Evolutionary conservation across 176 grass and related monocot genomes (phyloP).

Genomic region (Oryza coarctata): DNA sequence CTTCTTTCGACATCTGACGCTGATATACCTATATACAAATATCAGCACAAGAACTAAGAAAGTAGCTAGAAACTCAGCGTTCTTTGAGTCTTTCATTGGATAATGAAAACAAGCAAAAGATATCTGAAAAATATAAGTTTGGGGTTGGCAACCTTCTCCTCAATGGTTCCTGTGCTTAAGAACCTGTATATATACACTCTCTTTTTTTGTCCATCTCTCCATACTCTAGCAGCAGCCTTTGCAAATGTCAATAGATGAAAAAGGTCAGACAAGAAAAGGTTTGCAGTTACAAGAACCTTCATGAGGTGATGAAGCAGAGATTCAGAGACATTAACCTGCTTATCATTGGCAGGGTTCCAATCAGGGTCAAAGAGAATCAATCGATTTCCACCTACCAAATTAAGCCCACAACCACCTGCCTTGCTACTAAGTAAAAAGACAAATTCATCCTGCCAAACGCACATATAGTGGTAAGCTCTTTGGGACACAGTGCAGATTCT

Average conservation of each 20-base stretch:
- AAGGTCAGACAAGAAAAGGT: conserved; percentile 9
- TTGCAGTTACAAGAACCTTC: conserved; percentile 19
- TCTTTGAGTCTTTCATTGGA: not conserved
- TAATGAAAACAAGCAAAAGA: not conserved
- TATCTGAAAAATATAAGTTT: conserved; percentile 39
- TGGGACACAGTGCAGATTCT: not conserved
- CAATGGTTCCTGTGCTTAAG: conserved; percentile 97
- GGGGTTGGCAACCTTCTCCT: conserved; percentile 79
- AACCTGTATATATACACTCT: conserved; percentile 98
- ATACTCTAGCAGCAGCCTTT: conserved; percentile 99
- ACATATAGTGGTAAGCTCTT: conserved; percentile 33
- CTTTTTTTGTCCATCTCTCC: conserved; percentile 99
- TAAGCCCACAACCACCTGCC: conserved; percentile 98
- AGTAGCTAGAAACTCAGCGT: conserved; percentile 14
- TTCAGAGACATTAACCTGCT: conserved; percentile 66
- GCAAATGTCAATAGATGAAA: conserved; percentile 31
- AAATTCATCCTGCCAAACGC: conserved; percentile 79
- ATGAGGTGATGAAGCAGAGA: conserved; percentile 18
- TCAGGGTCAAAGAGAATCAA: conserved; percentile 96
- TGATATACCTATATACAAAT: conserved; percentile 80
- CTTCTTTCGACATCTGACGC: conserved; percentile 99
- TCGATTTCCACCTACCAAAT: conserved; percentile 96
- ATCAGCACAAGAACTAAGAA: conserved; percentile 16
- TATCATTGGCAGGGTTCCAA: conserved; percentile 99
- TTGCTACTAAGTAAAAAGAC: conserved; percentile 95